phyloP scores from a whole-genome alignment of 23 red algal species.

The Agarophyton chilense region DNA sequence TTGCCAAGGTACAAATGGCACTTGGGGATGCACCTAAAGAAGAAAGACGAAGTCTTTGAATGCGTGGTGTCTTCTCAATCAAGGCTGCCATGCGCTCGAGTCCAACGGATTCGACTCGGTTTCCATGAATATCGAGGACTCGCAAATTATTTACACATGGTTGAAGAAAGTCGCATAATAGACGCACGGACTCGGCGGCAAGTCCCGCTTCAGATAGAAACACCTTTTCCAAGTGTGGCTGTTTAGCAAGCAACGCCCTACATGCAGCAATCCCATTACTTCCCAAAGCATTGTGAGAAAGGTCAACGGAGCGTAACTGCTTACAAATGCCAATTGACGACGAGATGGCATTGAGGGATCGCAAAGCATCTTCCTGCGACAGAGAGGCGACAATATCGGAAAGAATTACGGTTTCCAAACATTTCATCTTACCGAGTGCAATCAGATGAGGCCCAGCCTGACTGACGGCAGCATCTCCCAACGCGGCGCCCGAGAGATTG shows the following conservation, averaged over 20 bases:
- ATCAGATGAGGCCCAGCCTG: conserved; percentile 10
- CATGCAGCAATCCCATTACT: conserved; percentile 72
- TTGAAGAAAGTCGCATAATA: conserved; percentile 64
- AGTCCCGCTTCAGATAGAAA: conserved; percentile 68
- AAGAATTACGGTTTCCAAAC: conserved; percentile 34
- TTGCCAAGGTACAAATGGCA: conserved; percentile 10
- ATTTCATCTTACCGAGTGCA: conserved; percentile 28
- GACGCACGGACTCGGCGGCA: conserved; percentile 65
- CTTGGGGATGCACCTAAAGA: conserved; percentile 41
- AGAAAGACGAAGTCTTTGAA: conserved; percentile 69
- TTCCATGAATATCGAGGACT: conserved; percentile 72
- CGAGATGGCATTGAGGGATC: conserved; percentile 25
- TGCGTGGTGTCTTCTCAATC: conserved; percentile 53
- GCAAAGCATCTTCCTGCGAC: conserved; percentile 49
- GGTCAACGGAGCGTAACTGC: conserved; percentile 61
- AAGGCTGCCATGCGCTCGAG: conserved; percentile 53
- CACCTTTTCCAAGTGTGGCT: conserved; percentile 20
- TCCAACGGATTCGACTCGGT: conserved; percentile 73
- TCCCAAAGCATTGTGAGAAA: conserved; percentile 88
- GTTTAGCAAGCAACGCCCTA: conserved; percentile 38
- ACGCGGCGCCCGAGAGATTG: conserved; percentile 27
- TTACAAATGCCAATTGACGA: conserved; percentile 22
- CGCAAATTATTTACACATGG: not conserved
- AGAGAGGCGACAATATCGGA: conserved; percentile 50
- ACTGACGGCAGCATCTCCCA: conserved; percentile 36